A percentile compares a stretch with the other conserved stretches of the same genome.
These are phyloP conservation scores for Zygnema cylindricum DNA, from an alignment of 139 green algal genomes.

Conservation along the genomic window DNA sequence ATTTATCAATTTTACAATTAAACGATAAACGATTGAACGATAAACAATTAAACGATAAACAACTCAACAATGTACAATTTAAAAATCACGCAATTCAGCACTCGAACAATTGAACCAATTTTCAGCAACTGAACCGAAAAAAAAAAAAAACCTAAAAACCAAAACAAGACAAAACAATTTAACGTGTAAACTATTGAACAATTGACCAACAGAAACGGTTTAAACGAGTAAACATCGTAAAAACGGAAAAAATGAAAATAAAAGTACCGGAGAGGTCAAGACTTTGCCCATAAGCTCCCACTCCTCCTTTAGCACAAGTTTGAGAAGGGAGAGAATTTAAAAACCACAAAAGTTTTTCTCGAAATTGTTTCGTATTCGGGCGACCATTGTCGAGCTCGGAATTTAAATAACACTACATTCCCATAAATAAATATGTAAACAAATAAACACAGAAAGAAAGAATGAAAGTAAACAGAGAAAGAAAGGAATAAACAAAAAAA, in stretches of 20 bases:
- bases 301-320: slow-evolving; percentile 82
- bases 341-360: slow-evolving; percentile 84
- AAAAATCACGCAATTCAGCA: no score
- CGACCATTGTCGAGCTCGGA: slow-evolving; percentile 36
- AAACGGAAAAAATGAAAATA: background rate
- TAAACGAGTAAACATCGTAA: background rate
- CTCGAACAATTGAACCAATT: no score
- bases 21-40: no score
- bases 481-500: no score
- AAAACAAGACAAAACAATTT: background rate
- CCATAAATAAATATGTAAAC: no score
- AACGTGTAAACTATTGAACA: background rate
- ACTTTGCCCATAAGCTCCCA: slow-evolving; percentile 77
- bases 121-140: no score
- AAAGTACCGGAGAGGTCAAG: slow-evolving; percentile 58
- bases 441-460: no score
- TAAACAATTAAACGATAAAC: no score
- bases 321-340: slow-evolving; percentile 73
- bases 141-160: background rate
- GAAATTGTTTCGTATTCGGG: slow-evolving; percentile 67
- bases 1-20: no score
- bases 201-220: background rate
- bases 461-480: no score
- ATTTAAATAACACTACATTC: slow-evolving; percentile 50
- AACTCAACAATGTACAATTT: no score